phyloP scores from a whole-genome alignment of 805 yeast genomes.

The Maudiozyma bulderi region DNA sequence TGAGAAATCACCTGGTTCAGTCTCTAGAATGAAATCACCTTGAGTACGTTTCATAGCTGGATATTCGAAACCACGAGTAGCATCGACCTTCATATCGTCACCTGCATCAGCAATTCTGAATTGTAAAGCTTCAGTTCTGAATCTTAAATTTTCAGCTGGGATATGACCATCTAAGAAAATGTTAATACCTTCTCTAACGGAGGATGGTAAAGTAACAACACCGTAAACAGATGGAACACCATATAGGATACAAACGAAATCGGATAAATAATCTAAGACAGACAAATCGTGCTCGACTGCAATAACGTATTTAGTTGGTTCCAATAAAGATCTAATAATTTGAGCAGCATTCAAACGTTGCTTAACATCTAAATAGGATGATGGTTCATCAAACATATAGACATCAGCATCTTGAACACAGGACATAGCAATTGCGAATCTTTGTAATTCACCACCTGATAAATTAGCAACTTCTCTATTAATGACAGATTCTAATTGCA shows the following conservation, averaged over 20 bases:
- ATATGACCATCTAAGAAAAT: slow-evolving; percentile 97
- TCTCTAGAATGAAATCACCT: slow-evolving; percentile 85
- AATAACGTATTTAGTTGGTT: slow-evolving; percentile 73
- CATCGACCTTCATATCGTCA: slow-evolving; percentile 66
- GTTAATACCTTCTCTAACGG: slow-evolving; percentile 98
- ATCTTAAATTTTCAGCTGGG: slow-evolving; percentile 93
- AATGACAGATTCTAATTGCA: slow-evolving; percentile 69
- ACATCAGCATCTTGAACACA: slow-evolving; percentile 92
- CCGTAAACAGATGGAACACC: slow-evolving; percentile 99
- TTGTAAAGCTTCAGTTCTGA: slow-evolving; percentile 91
- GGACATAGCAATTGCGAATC: slow-evolving; percentile 96
- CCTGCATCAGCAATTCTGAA: slow-evolving; percentile 87
- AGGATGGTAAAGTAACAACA: slow-evolving; percentile 92
- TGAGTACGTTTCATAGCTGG: slow-evolving; percentile 84
- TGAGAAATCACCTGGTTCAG: slow-evolving; percentile 83
- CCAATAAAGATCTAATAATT: slow-evolving; percentile 78
- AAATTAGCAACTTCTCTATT: slow-evolving; percentile 82
- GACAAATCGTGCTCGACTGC: slow-evolving; percentile 98
- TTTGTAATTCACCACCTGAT: slow-evolving; percentile 97
- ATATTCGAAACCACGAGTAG: slow-evolving; percentile 65
- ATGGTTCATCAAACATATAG: slow-evolving; percentile 98
- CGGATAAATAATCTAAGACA: slow-evolving; percentile 92
- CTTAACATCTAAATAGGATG: slow-evolving; percentile 95
- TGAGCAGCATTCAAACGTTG: slow-evolving; percentile 97
- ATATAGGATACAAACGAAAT: slow-evolving; percentile 89